A percentile compares a stretch with the other conserved stretches of the same genome.
These are phyloP conservation scores for Saccharomyces hybrid DNA, from an alignment of 1,139 yeast genomes.

Conservation along the genomic window DNA sequence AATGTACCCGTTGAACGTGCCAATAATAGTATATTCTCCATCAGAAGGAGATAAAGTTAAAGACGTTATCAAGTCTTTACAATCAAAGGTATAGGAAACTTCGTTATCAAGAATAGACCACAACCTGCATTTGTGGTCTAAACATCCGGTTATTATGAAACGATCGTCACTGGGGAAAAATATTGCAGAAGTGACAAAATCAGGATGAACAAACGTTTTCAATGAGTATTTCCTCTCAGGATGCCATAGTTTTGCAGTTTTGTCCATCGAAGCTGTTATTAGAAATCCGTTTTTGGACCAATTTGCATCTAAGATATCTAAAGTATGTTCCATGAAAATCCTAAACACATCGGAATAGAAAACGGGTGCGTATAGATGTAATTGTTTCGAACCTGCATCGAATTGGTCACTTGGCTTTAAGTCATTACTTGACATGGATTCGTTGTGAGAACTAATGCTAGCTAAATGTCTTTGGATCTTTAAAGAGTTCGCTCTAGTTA, in stretches of 20 bases:
- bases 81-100: constrained; percentile 29
- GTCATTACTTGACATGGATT: neutral
- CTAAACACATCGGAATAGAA: constrained; percentile 61
- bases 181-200: too few relatives aligned
- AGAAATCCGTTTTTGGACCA: constrained; percentile 88
- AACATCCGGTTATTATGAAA: too few relatives aligned
- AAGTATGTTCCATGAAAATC: constrained; percentile 57
- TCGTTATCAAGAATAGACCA: constrained; percentile 61
- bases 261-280: constrained; percentile 27
- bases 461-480: constrained; percentile 4
- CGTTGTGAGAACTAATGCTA: constrained; percentile 2
- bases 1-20: too few relatives aligned
- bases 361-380: constrained; percentile 54
- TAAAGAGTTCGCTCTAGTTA: constrained; percentile 5
- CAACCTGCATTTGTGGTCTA: too few relatives aligned
- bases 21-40: constrained; percentile 33
- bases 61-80: constrained; percentile 28
- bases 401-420: neutral
- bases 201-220: too few relatives aligned
- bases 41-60: constrained; percentile 27
- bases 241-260: too few relatives aligned
- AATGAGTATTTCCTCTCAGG: too few relatives aligned
- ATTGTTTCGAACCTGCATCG: neutral
- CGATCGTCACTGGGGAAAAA: too few relatives aligned
- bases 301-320: constrained; percentile 62